Evolutionary conservation across 495 filamentous ascomycete species (phyloP), one percentile per base, ranked within the genome.

Genomic region (Mytilinidion resinicola): DNA sequence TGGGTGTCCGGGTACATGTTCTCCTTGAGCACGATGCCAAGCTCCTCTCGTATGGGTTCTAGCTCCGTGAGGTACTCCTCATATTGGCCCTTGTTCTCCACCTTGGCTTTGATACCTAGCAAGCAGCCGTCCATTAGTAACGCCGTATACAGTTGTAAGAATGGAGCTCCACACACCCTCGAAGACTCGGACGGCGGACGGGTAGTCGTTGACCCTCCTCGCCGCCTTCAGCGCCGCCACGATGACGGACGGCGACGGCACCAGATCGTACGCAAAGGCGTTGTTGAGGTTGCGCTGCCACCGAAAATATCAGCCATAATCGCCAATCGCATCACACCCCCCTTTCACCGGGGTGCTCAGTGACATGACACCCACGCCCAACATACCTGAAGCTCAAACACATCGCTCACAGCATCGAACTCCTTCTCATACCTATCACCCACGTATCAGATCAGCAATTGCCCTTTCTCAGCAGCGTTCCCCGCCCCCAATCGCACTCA

Each of bases 181-280:
- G 75, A 99, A 99, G 70, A 99, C 85, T 60, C 93, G 85, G 65
- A 97, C 93, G 63, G 93, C 95, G 59, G 93, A 97, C 64, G 93
- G 92, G 81, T 86, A 97, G 80, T 99, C 93, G 77, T 99, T 96
- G 71, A 99, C 95, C 73, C 93, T 83, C 70, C 93, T 80, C 51
- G 93, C 93, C 60, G 93, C 93, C 73, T 82, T 85, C 54, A 99
- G 82, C 55, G 93, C 93, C 65, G 93, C 91, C 66, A 83, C 81
- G 75, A 96, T 84, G 70, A 99, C 95, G 66, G 89, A 85, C 53
- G 92, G 83, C 52, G 92, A 91, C 65, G 93, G 93, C 62, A 99
- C 93, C 69, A 99, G 85, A 83, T 99, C 93, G 85, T 99, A 99
- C 73, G 93, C 93, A 78, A 99, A 99, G 74, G 88, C 91, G 78